Base-by-base conservation (phyloP, 2,329 filamentous ascomycete species). In the Xylaria arbuscula region DNA sequence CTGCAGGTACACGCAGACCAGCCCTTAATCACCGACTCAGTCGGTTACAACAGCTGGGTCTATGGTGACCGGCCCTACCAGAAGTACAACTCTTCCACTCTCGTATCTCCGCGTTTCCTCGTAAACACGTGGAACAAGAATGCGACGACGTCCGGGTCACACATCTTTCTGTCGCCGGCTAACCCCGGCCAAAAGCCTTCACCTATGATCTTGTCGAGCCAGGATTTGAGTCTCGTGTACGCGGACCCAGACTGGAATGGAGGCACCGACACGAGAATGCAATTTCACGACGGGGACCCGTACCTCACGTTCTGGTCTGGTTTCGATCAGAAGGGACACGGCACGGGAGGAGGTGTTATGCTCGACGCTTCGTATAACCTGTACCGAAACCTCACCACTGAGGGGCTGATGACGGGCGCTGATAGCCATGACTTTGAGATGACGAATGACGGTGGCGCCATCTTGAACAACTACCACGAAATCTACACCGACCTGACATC, bases 361-460 rank as follows among this genome's bases (percentile, higher is more conserved):
- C 73, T 76, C 62, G 78, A 81, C 64, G 62, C 76, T 55, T 72
- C 70, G 32, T 84, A 84, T 70, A 76, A 80, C 42, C 72, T 80
- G 53, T 76, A 78, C 48, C 79, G 79, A 73, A 79, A 80, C 34
- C 75, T 83, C 17, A 81, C 78, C 0, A 81, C 81, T 1, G 76
- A 73, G 32, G 78, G 79, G 11, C 69, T 80, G 13, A 72, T 72
- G 10, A 78, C 78, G 28, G 78, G 77, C 0, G 77, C 77, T 8
- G 80, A 85, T 63, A 76, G 83, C 51, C 83, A 84, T 70, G 82
- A 84, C 56, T 80, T 84, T 66, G 74, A 77, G 17, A 73, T 85
- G n/a, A 84, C 83, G 0, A 64, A 75, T 0, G 74, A 81, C 59
- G 79, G 78, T 40, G 82, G 81, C 0, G 80, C 80, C 22, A 75